A percentile compares a stretch with the other conserved stretches of the same genome.
phyloP scores from a whole-genome alignment of 305 asterid species.

The Fraxinus albicans region DNA sequence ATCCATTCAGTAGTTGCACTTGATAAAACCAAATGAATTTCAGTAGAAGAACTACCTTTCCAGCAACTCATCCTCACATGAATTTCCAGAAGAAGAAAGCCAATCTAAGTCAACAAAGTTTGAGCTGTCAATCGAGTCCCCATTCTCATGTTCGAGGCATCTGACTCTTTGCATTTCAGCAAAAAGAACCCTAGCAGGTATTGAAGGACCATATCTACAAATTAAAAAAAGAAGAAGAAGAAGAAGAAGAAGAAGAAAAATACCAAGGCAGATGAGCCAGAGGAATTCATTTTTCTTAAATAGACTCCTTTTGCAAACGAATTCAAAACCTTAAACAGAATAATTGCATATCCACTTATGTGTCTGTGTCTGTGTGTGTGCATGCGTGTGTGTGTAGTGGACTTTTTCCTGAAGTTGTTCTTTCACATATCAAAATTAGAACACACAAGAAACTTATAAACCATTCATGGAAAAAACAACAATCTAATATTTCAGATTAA shows the following conservation, averaged over 20 bases:
- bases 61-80: slow-evolving; percentile 81
- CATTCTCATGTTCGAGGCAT: slow-evolving; percentile 55
- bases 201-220: slow-evolving; percentile 56
- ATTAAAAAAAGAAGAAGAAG: background rate
- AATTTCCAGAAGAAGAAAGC: slow-evolving; percentile 94
- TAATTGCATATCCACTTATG: background rate
- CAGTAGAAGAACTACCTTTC: slow-evolving; percentile 61
- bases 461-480: background rate
- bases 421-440: background rate
- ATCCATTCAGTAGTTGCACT: background rate
- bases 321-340: background rate
- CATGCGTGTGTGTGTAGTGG: background rate
- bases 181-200: slow-evolving; percentile 68
- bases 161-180: slow-evolving; percentile 55
- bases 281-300: background rate
- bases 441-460: background rate
- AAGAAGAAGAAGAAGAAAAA: background rate
- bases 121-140: slow-evolving; percentile 73
- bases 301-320: background rate
- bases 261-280: slow-evolving; percentile 12
- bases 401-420: background rate
- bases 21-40: slow-evolving; percentile 6
- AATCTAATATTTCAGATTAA: background rate
- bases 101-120: slow-evolving; percentile 93
- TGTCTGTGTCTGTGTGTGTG: background rate